phyloP scores from a whole-genome alignment of 768 basidiomycete species.

The Collybia nuda region DNA sequence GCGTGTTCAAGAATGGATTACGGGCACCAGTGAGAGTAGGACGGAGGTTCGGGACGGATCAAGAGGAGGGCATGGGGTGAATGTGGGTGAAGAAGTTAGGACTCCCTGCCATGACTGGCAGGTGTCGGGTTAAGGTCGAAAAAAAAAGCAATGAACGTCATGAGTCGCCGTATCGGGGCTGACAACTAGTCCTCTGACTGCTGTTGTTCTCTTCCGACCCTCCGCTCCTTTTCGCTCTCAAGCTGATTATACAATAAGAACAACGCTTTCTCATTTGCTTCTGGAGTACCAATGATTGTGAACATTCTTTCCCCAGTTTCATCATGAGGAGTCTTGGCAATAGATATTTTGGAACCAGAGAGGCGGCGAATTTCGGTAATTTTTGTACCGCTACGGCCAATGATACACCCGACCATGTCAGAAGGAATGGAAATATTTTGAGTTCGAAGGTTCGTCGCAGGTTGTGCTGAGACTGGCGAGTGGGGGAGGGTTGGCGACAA shows the following conservation, averaged over 20 bases:
- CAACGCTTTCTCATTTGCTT: constrained; percentile 96
- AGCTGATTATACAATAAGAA: constrained; percentile 97
- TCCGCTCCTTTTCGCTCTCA: constrained; percentile 94
- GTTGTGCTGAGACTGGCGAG: constrained; percentile 53
- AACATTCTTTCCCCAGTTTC: constrained; percentile 99
- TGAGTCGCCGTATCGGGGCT: background rate
- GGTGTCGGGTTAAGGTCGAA: background rate
- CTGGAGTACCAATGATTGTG: constrained; percentile 94
- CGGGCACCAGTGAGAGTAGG: background rate
- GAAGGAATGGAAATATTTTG: constrained; percentile 99
- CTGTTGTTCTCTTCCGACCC: constrained; percentile 84
- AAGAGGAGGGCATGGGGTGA: constrained; percentile 11
- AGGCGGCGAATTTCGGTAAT: constrained; percentile 99
- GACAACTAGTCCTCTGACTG: constrained; percentile 57
- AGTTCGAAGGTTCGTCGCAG: constrained; percentile 84
- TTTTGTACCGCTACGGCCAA: constrained; percentile 95
- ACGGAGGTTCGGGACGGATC: constrained; percentile 5
- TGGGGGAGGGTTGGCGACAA: constrained; percentile 41
- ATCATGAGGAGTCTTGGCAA: constrained; percentile 99
- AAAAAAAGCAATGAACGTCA: background rate
- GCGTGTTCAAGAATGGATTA: background rate
- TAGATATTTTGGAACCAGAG: constrained; percentile 96
- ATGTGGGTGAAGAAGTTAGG: constrained; percentile 7
- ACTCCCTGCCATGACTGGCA: no score
- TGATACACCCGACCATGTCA: constrained; percentile 98